Evolutionary conservation across 1,284 basidiomycete species (phyloP), one percentile per base, ranked within the genome.

Genomic region (Afroboletus lepidellus): DNA sequence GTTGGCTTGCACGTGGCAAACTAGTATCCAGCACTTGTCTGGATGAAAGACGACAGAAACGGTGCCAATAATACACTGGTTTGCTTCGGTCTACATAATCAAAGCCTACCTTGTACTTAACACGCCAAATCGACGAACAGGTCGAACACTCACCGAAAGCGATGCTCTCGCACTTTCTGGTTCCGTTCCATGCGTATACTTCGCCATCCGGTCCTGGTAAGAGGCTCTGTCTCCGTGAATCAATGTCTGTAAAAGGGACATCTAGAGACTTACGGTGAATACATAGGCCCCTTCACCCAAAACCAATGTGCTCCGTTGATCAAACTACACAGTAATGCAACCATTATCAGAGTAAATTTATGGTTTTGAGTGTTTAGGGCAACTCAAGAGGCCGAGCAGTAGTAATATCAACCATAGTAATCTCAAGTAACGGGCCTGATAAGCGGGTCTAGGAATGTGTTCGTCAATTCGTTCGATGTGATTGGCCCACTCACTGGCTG

Each of bases 111-210:
- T 4, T 25, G 27, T 20, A 20, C 5, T 46, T 13, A 46, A 25
- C 15, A 37, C 18, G n/a, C 25, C 1, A 9, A 37, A 4, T 3
- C 23, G 15, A 3, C 3, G 8, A 16, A 29, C 13, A 29, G 3
- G 13, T 38, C 15, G 8, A 20, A 23, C 16, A 29, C 45, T 38
- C 8, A 46, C 45, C 36, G 25, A 46, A 16, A 21, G 20, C 25
- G 21, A 46, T 5, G 25, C 9, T 3, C 13, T 38, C 8, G 8
- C 0, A 0, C 0, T n/a, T 1, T 2, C 2, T 0, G 18, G 36
- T 38, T 25, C 25, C 18, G 15, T 46, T 46, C n/a, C n/a, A n/a
- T n/a, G n/a, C n/a, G n/a, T n/a, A n/a, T n/a, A n/a, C 29, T 4
- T 4, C 16, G 27, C 25, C 15, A 8, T 15, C 24, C 6, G 15